Percentiles rank a stretch among this genome's conserved stretches.
These are phyloP conservation scores for Eucalyptus regnans DNA, from an alignment of 345 rosid genomes.

Conservation along the genomic window DNA sequence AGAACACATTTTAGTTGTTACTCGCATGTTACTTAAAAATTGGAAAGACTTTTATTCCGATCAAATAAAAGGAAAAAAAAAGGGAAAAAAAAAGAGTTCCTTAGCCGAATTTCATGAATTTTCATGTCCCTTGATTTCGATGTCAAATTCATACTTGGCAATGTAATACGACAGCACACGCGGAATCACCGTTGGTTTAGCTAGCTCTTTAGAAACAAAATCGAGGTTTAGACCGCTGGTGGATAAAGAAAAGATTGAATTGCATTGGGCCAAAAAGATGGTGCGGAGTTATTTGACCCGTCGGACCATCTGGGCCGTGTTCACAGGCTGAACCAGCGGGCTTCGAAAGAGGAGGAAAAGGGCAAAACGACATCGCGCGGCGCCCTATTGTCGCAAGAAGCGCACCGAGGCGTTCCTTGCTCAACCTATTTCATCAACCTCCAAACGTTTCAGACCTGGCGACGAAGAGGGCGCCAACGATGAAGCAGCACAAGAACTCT, in stretches of 20 bases:
- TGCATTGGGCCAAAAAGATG: background rate
- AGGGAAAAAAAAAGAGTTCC: background rate
- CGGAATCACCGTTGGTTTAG: background rate
- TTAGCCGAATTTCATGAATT: background rate
- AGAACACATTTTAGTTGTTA: no score
- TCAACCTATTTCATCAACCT: background rate
- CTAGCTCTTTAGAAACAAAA: background rate
- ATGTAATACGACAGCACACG: background rate
- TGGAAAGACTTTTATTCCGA: background rate
- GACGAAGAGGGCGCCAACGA: background rate
- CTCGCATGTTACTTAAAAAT: no score
- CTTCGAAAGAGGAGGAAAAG: background rate
- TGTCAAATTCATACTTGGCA: background rate
- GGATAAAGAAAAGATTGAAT: background rate
- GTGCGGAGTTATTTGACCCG: background rate
- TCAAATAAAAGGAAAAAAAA: background rate
- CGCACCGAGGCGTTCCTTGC: background rate
- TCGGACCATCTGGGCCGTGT: background rate
- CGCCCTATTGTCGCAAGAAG: background rate
- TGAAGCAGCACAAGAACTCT: constrained; percentile 11
- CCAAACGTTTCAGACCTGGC: background rate
- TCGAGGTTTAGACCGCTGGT: background rate
- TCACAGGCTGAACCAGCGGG: background rate
- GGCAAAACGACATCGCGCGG: background rate
- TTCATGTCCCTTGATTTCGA: background rate